Conservation (phyloP, 352 stramenopile species). For the Phytophthora sojae region DNA sequence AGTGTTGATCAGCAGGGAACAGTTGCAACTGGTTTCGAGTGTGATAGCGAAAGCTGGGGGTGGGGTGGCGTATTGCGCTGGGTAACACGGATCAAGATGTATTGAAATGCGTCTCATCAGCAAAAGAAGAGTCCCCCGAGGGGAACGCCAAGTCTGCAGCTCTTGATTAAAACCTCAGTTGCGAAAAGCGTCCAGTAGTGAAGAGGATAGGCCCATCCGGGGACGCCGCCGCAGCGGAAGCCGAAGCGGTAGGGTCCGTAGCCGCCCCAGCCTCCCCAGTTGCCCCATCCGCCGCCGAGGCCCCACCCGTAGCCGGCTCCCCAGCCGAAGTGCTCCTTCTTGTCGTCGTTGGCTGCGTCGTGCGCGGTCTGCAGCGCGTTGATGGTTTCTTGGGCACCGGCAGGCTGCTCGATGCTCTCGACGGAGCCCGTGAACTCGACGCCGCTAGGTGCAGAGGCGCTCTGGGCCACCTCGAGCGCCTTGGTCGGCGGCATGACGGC, state of each 20-base stretch:
- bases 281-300: too few species aligned
- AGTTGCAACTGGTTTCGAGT: too few species aligned
- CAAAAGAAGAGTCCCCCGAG: conserved; percentile 33
- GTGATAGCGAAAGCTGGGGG: neutral
- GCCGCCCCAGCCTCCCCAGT: too few species aligned
- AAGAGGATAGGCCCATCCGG: conserved; percentile 46
- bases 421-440: conserved; percentile 21
- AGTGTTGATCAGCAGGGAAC: too few species aligned
- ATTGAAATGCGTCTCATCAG: neutral
- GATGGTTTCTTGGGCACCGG: conserved; percentile 8
- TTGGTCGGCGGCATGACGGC: conserved; percentile 14
- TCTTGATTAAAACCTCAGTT: conserved; percentile 15
- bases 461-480: conserved; percentile 18
- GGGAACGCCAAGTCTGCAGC: conserved; percentile 21
- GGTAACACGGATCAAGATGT: neutral
- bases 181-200: conserved; percentile 44
- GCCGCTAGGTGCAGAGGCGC: conserved; percentile 6
- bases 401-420: conserved; percentile 20
- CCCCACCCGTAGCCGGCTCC: conserved; percentile 69
- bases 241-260: conserved; percentile 87
- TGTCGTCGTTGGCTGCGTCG: neutral
- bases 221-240: conserved; percentile 24
- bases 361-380: conserved; percentile 7
- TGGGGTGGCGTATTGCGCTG: neutral
- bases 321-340: conserved; percentile 3